A percentile compares a stretch with the other conserved stretches of the same genome.
Evolutionary conservation across 768 basidiomycete genomes (phyloP).

Genomic region (Trametes elegans): DNA sequence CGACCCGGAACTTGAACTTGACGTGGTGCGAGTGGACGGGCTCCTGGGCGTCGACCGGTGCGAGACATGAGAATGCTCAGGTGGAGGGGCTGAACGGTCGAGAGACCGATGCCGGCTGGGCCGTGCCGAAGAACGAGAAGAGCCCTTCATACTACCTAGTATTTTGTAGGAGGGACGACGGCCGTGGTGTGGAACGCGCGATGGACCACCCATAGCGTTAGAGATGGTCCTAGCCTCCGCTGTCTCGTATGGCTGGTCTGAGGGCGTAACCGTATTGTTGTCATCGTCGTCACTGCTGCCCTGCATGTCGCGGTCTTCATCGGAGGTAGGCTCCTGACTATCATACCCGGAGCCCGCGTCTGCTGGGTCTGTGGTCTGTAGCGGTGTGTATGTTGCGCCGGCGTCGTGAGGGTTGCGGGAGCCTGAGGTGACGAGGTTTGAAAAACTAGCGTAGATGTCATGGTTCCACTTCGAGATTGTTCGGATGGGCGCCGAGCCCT

Average conservation of each 20-base stretch:
- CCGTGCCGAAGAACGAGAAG: neutral
- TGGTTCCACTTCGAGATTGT: conserved; percentile 1
- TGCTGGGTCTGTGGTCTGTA: conserved; percentile 12
- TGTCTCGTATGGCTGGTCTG: neutral
- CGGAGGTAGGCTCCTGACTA: neutral
- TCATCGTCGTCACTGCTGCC: conserved; percentile 7
- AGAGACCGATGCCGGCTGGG: neutral
- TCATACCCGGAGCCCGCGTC: conserved; percentile 2
- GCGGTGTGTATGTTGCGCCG: conserved; percentile 20
- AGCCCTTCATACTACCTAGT: no score
- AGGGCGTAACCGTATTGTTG: no score
- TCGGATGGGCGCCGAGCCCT: conserved; percentile 8
- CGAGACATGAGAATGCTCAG: neutral
- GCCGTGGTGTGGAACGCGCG: neutral
- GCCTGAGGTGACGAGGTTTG: conserved; percentile 3
- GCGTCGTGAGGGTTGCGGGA: conserved; percentile 9
- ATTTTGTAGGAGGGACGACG: neutral
- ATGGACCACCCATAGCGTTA: neutral
- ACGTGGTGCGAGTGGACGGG: conserved; percentile 7
- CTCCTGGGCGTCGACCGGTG: conserved; percentile 9
- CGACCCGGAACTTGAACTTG: conserved; percentile 10
- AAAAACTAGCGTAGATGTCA: conserved; percentile 5
- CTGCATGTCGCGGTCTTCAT: conserved; percentile 9
- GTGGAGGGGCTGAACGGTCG: neutral
- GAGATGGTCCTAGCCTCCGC: neutral